A percentile compares a stretch with the other conserved stretches of the same genome.
These are phyloP conservation scores for Lolium rigidum DNA, from an alignment of 176 grass and related monocot genomes.

Conservation along the genomic window DNA sequence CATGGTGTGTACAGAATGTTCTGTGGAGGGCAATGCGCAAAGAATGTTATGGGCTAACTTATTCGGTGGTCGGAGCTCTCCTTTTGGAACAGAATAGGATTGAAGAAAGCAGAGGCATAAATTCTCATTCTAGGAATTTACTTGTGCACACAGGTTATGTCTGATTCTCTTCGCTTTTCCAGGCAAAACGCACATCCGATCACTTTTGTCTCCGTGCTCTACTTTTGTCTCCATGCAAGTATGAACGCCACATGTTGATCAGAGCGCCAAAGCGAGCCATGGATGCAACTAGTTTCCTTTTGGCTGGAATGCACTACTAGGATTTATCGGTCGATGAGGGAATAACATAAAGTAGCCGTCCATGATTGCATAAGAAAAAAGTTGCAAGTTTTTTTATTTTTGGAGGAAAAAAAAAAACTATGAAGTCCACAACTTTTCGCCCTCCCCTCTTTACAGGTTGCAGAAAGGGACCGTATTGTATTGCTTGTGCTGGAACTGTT, in stretches of 20 bases:
- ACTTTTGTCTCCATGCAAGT: constrained; percentile 52
- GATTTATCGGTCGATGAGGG: constrained; percentile 32
- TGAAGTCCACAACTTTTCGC: constrained; percentile 11
- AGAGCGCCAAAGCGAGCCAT: constrained; percentile 34
- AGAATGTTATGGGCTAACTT: constrained; percentile 35
- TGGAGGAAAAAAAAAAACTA: background rate
- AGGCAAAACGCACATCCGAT: constrained; percentile 33
- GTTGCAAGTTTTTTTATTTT: background rate
- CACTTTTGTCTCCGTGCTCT: constrained; percentile 35
- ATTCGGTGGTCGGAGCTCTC: background rate
- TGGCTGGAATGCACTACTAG: constrained; percentile 54
- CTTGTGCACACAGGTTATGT: constrained; percentile 11
- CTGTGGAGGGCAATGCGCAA: constrained; percentile 2
- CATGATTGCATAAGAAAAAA: constrained; percentile 45
- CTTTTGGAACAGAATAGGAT: constrained; percentile 15
- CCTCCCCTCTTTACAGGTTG: constrained; percentile 43
- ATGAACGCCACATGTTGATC: constrained; percentile 39
- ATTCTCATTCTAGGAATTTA: constrained; percentile 43
- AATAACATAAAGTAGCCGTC: constrained; percentile 48
- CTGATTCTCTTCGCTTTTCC: constrained; percentile 11
- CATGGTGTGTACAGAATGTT: constrained; percentile 32
- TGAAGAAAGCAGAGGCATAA: constrained; percentile 1
- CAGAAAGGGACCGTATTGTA: constrained; percentile 33
- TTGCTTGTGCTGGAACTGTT: constrained; percentile 18
- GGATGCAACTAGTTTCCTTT: constrained; percentile 47